These are phyloP conservation scores for Coemansia aciculifera DNA, from an alignment of 192 early-diverging fungal species.

Conservation along the genomic window DNA sequence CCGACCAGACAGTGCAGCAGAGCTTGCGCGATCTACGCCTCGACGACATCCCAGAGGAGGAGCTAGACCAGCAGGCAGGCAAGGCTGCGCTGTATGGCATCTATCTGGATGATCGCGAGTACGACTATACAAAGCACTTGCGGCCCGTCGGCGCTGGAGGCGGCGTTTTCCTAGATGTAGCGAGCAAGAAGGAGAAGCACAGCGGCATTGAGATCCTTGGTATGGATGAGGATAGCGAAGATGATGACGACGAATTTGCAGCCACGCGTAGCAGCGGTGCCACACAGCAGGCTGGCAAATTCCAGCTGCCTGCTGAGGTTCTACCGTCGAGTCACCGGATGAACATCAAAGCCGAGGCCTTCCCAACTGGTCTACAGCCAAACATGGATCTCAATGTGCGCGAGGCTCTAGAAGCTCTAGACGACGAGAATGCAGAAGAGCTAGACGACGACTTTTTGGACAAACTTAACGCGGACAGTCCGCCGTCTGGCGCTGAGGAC, in stretches of 20 bases:
- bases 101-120: slow-evolving; percentile 87
- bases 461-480: slow-evolving; percentile 69
- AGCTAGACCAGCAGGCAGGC: slow-evolving; percentile 53
- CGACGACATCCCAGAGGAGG: slow-evolving; percentile 17
- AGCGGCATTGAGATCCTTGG: slow-evolving; percentile 45
- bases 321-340: slow-evolving; percentile 74
- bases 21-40: slow-evolving; percentile 25
- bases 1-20: slow-evolving; percentile 25
- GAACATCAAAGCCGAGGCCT: slow-evolving; percentile 68
- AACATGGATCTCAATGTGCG: slow-evolving; percentile 81
- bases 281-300: slow-evolving; percentile 14
- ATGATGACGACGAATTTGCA: neutral
- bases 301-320: slow-evolving; percentile 70
- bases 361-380: slow-evolving; percentile 64
- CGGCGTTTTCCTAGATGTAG: slow-evolving; percentile 76
- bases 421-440: slow-evolving; percentile 82
- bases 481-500: slow-evolving; percentile 63
- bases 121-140: slow-evolving; percentile 95
- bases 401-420: slow-evolving; percentile 88
- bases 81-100: slow-evolving; percentile 87
- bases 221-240: slow-evolving; percentile 29
- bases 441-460: slow-evolving; percentile 84
- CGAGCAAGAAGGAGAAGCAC: slow-evolving; percentile 56
- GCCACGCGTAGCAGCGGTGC: neutral
- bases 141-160: slow-evolving; percentile 74